Percentiles rank a stretch among this genome's conserved stretches.
Evolutionary conservation across 768 basidiomycete species (phyloP).

Genomic region (Kwoniella dejecticola): DNA sequence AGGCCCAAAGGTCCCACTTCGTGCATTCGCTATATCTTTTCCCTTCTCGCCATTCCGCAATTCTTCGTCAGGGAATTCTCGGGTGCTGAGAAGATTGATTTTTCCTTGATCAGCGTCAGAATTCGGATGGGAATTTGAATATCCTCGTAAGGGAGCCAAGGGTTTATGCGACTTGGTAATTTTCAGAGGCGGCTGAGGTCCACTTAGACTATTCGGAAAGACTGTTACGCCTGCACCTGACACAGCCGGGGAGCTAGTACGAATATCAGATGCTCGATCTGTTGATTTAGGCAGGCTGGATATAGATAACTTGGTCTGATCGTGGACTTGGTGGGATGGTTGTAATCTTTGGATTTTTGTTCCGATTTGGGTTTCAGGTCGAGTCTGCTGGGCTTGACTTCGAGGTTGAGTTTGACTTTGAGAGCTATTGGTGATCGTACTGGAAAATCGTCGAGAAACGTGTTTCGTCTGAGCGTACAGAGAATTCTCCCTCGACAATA

Average conservation of each 20-base stretch:
- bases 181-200: neutral
- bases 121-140: neutral
- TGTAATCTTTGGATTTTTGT: too few relatives aligned
- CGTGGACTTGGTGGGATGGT: neutral
- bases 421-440: too few relatives aligned
- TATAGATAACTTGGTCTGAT: neutral
- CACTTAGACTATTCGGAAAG: too few relatives aligned
- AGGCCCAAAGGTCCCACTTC: slow-evolving; percentile 9
- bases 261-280: too few relatives aligned
- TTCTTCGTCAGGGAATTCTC: neutral
- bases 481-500: neutral
- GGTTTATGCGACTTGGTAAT: slow-evolving; percentile 1
- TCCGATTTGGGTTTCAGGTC: too few relatives aligned
- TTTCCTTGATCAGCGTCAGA: neutral
- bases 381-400: too few relatives aligned
- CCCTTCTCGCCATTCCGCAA: neutral
- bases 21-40: neutral
- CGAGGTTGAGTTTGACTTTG: too few relatives aligned
- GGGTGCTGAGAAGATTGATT: neutral
- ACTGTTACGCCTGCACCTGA: too few relatives aligned
- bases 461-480: neutral
- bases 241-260: too few relatives aligned
- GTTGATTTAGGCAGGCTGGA: neutral
- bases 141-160: neutral
- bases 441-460: neutral